Evolutionary conservation across 768 basidiomycete genomes (phyloP).

Genomic region (Hypholoma sublateritium): DNA sequence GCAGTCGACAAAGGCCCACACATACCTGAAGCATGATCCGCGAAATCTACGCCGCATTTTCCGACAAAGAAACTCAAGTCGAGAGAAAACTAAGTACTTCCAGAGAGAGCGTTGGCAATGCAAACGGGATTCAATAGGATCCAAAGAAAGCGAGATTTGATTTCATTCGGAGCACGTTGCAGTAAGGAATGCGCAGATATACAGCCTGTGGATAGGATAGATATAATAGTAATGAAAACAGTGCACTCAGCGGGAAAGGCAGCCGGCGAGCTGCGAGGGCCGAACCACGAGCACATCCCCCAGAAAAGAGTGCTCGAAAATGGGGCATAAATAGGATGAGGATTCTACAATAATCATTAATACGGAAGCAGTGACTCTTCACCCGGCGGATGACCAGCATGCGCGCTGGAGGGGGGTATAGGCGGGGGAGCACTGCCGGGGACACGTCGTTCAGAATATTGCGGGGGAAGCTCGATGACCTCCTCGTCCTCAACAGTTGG

Average conservation of each 20-base stretch:
- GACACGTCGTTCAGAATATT: slow-evolving; percentile 56
- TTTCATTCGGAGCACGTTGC: not conserved
- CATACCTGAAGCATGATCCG: too few species aligned
- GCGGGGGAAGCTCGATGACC: slow-evolving; percentile 74
- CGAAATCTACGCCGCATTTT: too few species aligned
- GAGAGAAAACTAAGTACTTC: too few species aligned
- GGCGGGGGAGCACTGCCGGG: slow-evolving; percentile 6
- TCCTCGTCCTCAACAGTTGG: slow-evolving; percentile 44
- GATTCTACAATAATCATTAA: slow-evolving; percentile 5
- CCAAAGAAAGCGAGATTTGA: not conserved
- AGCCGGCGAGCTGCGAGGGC: not conserved
- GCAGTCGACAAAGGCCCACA: too few species aligned
- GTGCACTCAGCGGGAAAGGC: not conserved
- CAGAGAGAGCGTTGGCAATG: too few species aligned
- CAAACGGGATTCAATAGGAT: not conserved
- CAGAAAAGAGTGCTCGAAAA: not conserved
- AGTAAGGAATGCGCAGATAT: slow-evolving; percentile 1
- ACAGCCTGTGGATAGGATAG: slow-evolving; percentile 11
- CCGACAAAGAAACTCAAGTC: too few species aligned
- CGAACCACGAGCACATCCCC: not conserved
- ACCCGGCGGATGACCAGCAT: slow-evolving; percentile 14
- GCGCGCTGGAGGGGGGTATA: slow-evolving; percentile 1
- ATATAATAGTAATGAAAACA: not conserved
- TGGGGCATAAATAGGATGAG: not conserved
- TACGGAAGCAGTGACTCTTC: slow-evolving; percentile 3